phyloP scores from a whole-genome alignment of 768 basidiomycete species.

The Dioszegia hungarica region DNA sequence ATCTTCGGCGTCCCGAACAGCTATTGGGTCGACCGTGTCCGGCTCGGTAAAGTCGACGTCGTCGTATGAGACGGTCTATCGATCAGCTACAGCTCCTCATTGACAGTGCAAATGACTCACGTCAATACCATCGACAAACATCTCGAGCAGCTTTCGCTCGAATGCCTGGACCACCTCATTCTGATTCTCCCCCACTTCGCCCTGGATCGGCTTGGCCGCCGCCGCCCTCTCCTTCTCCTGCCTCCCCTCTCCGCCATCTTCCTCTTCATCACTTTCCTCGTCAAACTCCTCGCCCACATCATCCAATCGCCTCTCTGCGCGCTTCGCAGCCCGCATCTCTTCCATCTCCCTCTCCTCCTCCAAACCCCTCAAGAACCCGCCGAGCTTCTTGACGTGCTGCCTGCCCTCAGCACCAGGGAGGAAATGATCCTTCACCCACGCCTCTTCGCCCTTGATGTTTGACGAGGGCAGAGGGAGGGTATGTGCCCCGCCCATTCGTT shows the following conservation, averaged over 20 bases:
- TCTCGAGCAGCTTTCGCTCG: slow-evolving; percentile 37
- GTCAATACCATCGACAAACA: slow-evolving; percentile 47
- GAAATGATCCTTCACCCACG: slow-evolving; percentile 24
- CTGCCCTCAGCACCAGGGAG: slow-evolving; percentile 15
- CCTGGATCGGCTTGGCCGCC: background rate
- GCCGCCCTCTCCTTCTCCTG: background rate
- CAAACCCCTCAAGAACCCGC: slow-evolving; percentile 58
- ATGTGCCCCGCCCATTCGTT: slow-evolving; percentile 36
- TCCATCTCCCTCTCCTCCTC: slow-evolving; percentile 54
- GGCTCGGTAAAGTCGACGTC: slow-evolving; percentile 43
- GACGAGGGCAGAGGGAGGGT: slow-evolving; percentile 10
- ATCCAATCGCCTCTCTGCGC: slow-evolving; percentile 52
- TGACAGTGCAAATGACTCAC: slow-evolving; percentile 23
- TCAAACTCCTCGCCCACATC: slow-evolving; percentile 74
- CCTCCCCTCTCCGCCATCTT: slow-evolving; percentile 6
- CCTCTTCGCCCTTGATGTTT: slow-evolving; percentile 19
- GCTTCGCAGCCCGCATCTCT: slow-evolving; percentile 52
- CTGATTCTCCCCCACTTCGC: slow-evolving; percentile 22
- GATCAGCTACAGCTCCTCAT: background rate
- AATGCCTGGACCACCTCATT: slow-evolving; percentile 34
- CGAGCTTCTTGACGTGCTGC: slow-evolving; percentile 44
- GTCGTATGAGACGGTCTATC: slow-evolving; percentile 41
- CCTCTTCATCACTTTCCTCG: slow-evolving; percentile 55
- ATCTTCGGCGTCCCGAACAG: slow-evolving; percentile 35
- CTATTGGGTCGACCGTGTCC: slow-evolving; percentile 28